Evolutionary conservation across 148 eudicot species (phyloP).

Genomic region (Diospyros lotus): DNA sequence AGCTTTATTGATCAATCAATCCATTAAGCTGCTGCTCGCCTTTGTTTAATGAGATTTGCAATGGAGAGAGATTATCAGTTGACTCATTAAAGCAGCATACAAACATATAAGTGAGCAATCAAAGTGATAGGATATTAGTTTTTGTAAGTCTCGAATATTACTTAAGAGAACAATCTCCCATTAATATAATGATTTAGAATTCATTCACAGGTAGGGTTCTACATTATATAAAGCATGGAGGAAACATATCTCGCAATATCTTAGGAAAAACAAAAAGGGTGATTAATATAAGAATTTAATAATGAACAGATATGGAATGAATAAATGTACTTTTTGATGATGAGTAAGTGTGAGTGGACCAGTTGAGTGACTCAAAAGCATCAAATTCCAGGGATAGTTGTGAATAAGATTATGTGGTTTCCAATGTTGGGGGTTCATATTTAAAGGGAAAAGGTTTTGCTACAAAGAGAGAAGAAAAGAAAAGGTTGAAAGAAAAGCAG

Average conservation of each 20-base stretch:
- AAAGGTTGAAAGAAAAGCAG: not conserved
- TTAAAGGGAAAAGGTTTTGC: not conserved
- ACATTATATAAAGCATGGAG: not conserved
- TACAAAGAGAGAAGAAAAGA: not conserved
- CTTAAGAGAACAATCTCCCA: not conserved
- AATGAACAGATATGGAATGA: not conserved
- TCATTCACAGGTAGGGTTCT: too few species aligned
- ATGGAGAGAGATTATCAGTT: too few species aligned
- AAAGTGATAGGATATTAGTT: not conserved
- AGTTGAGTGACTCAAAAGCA: slow-evolving; percentile 13
- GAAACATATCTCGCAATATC: not conserved
- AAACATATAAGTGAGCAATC: not conserved
- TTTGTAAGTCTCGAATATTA: not conserved
- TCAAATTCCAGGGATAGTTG: not conserved
- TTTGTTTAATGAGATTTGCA: too few species aligned
- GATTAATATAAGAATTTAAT: not conserved
- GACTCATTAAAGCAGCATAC: not conserved
- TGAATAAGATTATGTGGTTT: not conserved
- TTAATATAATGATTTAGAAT: too few species aligned
- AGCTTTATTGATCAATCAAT: too few species aligned
- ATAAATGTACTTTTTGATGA: not conserved
- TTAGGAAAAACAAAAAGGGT: not conserved
- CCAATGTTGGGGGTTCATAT: slow-evolving; percentile 9
- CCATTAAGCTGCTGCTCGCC: too few species aligned
- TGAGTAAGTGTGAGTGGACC: not conserved